Conservation (phyloP, 352 stramenopile genomes). For the Phytophthora megakarya region DNA sequence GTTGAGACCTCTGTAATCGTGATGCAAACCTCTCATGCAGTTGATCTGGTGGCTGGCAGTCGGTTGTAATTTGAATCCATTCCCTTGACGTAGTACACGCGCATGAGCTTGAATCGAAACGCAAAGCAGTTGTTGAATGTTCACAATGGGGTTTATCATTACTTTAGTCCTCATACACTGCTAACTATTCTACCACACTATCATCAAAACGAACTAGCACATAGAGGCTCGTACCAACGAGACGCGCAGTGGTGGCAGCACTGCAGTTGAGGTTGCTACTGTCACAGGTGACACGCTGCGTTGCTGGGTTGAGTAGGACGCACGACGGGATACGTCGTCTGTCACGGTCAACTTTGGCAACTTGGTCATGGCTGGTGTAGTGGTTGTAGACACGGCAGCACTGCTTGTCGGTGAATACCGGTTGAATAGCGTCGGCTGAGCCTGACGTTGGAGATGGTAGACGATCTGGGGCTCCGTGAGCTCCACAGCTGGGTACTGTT, state of each 20-base stretch:
- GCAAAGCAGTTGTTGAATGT: conserved; percentile 14
- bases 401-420: conserved; percentile 11
- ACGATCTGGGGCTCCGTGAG: conserved; percentile 41
- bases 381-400: conserved; percentile 5
- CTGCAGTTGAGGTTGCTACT: conserved; percentile 34
- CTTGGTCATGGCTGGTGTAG: conserved; percentile 34
- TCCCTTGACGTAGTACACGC: conserved; percentile 8
- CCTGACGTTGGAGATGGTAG: conserved; percentile 36
- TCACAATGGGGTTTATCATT: conserved; percentile 18
- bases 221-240: conserved; percentile 48
- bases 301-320: conserved; percentile 25
- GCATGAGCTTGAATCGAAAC: conserved; percentile 13
- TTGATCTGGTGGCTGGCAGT: conserved; percentile 14
- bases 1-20: background rate
- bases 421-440: conserved; percentile 24
- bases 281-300: conserved; percentile 37
- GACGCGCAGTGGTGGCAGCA: conserved; percentile 49
- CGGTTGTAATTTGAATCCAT: background rate
- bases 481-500: conserved; percentile 24
- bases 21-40: conserved; percentile 1
- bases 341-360: conserved; percentile 36
- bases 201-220: conserved; percentile 34
- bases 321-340: conserved; percentile 29
- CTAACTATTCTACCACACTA: conserved; percentile 35
- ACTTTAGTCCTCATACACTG: conserved; percentile 28